phyloP scores from a whole-genome alignment of 768 basidiomycete genomes.

The Leccinum pellstonianum region DNA sequence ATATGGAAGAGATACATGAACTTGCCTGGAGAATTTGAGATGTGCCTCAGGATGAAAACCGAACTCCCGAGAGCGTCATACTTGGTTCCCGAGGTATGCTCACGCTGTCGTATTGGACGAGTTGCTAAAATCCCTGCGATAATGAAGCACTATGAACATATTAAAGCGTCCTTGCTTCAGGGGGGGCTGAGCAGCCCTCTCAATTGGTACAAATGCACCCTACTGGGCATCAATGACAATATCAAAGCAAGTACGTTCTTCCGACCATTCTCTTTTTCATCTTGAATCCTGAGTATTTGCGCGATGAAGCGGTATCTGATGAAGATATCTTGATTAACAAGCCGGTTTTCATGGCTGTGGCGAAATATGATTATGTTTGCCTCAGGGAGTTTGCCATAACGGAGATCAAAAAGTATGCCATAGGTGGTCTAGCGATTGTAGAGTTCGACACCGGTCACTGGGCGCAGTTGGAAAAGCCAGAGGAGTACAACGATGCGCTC shows the following conservation, averaged over 20 bases:
- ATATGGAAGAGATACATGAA: conserved; percentile 38
- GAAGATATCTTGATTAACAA: conserved; percentile 30
- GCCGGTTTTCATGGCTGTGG: conserved; percentile 40
- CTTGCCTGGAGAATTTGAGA: conserved; percentile 35
- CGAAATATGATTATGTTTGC: conserved; percentile 36
- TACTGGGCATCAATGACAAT: conserved; percentile 28
- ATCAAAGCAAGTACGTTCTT: conserved; percentile 30
- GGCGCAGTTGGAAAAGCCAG: conserved; percentile 34
- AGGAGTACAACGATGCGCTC: conserved; percentile 37
- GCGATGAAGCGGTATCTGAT: conserved; percentile 20
- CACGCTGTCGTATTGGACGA: background rate
- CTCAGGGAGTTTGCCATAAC: conserved; percentile 23
- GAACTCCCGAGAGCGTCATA: conserved; percentile 29
- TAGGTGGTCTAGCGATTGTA: conserved; percentile 28
- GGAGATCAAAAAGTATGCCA: conserved; percentile 28
- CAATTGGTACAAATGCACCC: conserved; percentile 38
- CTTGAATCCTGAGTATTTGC: background rate
- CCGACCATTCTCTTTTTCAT: background rate
- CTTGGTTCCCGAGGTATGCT: conserved; percentile 33
- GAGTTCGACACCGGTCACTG: conserved; percentile 42
- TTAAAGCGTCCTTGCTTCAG: conserved; percentile 26
- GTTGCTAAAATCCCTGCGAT: conserved; percentile 2
- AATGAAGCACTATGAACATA: conserved; percentile 30
- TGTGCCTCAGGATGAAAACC: conserved; percentile 26
- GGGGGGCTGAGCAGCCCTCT: conserved; percentile 36